phyloP scores from a whole-genome alignment of 1,284 basidiomycete genomes.

The Ustilago xerochloae region DNA sequence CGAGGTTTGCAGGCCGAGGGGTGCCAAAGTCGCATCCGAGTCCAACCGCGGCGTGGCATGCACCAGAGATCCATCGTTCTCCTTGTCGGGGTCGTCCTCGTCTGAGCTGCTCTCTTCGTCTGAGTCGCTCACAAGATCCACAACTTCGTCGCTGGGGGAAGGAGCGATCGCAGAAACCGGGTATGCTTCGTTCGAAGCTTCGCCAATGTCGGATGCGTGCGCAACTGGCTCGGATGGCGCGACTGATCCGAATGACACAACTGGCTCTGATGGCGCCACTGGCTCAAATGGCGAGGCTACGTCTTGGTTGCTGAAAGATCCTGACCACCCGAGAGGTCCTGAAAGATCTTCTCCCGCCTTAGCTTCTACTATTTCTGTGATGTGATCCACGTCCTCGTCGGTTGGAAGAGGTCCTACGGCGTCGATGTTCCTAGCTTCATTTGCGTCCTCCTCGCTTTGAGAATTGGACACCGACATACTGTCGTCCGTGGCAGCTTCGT shows the following conservation, averaged over 20 bases:
- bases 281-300: not conserved
- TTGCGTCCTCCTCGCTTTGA: not conserved
- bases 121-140: slow-evolving; percentile 28
- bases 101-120: slow-evolving; percentile 18
- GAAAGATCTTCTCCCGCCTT: slow-evolving; percentile 25
- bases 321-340: slow-evolving; percentile 21
- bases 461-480: not conserved
- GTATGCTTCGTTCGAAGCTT: not conserved
- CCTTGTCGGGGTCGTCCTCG: slow-evolving; percentile 39
- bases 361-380: slow-evolving; percentile 11
- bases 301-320: slow-evolving; percentile 6
- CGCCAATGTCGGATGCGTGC: slow-evolving; percentile 4
- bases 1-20: not conserved
- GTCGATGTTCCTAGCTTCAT: not conserved
- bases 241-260: too few species aligned
- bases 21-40: slow-evolving; percentile 2
- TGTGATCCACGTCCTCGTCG: slow-evolving; percentile 30
- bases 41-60: slow-evolving; percentile 17
- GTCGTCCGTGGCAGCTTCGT: not conserved
- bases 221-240: too few species aligned
- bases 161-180: not conserved
- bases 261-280: too few species aligned
- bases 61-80: slow-evolving; percentile 35
- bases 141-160: not conserved
- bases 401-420: slow-evolving; percentile 6